Evolutionary conservation across 495 filamentous ascomycete species (phyloP), one percentile per base, ranked within the genome.

Genomic region (Rhypophila decipiens): DNA sequence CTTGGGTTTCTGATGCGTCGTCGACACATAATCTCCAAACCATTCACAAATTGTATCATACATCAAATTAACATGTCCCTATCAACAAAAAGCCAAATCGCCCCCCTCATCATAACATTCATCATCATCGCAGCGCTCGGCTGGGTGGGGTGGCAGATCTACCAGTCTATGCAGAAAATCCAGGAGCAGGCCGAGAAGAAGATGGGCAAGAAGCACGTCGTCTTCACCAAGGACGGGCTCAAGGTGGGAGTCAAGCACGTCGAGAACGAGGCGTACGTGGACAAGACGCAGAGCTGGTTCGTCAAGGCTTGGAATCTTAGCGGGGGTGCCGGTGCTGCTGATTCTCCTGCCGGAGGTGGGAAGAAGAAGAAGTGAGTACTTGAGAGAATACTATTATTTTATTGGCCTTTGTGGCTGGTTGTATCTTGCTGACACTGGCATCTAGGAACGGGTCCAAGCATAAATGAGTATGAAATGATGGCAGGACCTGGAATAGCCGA

Each of bases 211-310:
- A 86, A 86, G 70, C 82, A 95, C 59, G 73, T 95, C 22, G 69
- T 78, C 24, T 82, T 94, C 62, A 83, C 86, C 24, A 90, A 85
- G 64, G 88, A 94, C 50, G 90, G 90, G 12, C 69, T 91, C 70
- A 85, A 81, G 57, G 86, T 96, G 35, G 80, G 81, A 17, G 82
- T 95, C 39, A 86, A 85, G 71, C 77, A 91, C 49, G 55, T 89
- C 21, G 70, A 73, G 42, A 77, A 79, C 49, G 90, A 95, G 76
- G 77, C 78, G 19, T 90, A 94, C 67, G 79, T 85, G 58, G 89
- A 91, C 67, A 73, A 68, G 56, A 93, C 86, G 19, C 88, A 95
- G 72, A 86, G 80, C 69, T 85, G 83, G 57, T 71, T 88, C 36
- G 84, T 88, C 45, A 88, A 88, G 56, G 84, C 86, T 17, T 90